phyloP scores from a whole-genome alignment of 176 grass and related monocot species.

The Cenchrus fungigraminus region DNA sequence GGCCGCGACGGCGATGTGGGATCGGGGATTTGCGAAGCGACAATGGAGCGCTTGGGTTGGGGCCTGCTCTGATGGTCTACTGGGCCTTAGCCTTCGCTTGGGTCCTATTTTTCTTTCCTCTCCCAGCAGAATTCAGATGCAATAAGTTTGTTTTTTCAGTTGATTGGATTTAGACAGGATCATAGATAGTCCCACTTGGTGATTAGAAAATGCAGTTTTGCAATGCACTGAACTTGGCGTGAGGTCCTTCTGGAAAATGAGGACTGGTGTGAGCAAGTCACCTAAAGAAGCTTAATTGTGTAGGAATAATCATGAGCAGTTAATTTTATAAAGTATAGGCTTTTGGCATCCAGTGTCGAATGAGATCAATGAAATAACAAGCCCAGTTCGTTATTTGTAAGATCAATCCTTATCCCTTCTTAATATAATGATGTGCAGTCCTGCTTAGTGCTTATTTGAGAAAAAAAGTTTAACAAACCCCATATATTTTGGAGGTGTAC shows the following conservation, averaged over 20 bases:
- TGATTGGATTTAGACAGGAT: not conserved
- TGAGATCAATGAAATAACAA: not conserved
- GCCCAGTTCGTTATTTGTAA: not conserved
- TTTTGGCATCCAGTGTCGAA: not conserved
- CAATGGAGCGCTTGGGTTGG: no score
- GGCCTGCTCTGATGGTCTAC: no score
- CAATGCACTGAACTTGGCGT: not conserved
- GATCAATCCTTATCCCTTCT: not conserved
- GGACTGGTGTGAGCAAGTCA: constrained; percentile 16
- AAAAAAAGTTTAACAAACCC: not conserved
- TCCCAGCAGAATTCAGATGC: not conserved
- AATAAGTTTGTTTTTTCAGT: not conserved
- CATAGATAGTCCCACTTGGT: not conserved
- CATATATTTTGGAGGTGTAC: not conserved
- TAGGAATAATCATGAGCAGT: constrained; percentile 10
- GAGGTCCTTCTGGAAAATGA: not conserved
- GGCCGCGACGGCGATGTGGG: no score
- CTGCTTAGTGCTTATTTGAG: not conserved
- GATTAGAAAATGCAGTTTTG: not conserved
- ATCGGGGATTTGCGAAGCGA: no score
- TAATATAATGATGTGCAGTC: not conserved
- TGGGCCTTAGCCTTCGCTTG: no score
- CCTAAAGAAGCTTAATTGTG: constrained; percentile 17
- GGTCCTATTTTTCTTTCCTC: no score
- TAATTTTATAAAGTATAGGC: not conserved